These are phyloP conservation scores for Pelargonium fulgidum DNA, from an alignment of 441 rosid genomes.

Conservation along the genomic window DNA sequence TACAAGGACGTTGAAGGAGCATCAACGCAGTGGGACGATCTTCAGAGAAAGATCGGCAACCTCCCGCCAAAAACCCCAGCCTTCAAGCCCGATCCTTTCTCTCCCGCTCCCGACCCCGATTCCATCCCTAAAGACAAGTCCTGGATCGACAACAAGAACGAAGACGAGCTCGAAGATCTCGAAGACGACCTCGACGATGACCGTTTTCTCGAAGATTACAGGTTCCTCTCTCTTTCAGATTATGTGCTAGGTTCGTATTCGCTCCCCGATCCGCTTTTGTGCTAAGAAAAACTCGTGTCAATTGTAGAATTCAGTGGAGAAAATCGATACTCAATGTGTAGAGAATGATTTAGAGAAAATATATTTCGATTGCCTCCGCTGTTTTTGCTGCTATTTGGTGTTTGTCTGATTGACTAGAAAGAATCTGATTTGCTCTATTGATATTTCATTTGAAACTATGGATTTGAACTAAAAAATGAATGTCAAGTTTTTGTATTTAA, in stretches of 20 bases:
- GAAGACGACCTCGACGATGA: constrained; percentile 92
- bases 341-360: background rate
- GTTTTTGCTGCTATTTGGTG: background rate
- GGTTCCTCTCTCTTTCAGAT: constrained; percentile 29
- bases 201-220: constrained; percentile 88
- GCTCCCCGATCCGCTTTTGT: background rate
- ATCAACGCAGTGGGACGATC: constrained; percentile 98
- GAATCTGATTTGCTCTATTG: background rate
- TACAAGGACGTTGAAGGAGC: constrained; percentile 95
- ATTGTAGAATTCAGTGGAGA: background rate
- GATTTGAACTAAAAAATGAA: background rate
- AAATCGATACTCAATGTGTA: background rate
- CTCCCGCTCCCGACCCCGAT: constrained; percentile 41
- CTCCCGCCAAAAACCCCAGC: constrained; percentile 73
- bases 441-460: background rate
- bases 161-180: constrained; percentile 77
- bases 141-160: constrained; percentile 66
- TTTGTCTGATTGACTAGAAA: background rate
- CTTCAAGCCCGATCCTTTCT: constrained; percentile 76
- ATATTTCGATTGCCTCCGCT: background rate
- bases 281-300: background rate
- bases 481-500: background rate
- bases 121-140: constrained; percentile 71
- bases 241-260: background rate
- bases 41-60: constrained; percentile 94